A percentile compares a stretch with the other conserved stretches of the same genome.
Conservation (phyloP, 768 basidiomycete genomes). For the Mycena latifolia region DNA sequence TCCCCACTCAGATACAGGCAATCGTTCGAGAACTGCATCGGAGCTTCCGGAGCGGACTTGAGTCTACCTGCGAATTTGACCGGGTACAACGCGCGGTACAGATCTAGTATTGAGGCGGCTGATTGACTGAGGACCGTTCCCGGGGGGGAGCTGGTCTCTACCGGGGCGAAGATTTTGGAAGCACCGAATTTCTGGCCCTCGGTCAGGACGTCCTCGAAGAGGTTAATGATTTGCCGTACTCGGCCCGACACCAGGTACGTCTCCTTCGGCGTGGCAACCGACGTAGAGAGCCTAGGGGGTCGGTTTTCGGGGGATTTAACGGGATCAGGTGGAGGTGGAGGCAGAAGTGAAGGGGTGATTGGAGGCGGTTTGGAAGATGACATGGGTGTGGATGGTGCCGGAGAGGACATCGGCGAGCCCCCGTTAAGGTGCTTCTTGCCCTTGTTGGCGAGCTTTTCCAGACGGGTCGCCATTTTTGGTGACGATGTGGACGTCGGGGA, state of each 20-base stretch:
- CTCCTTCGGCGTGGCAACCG: constrained; percentile 56
- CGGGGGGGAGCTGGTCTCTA: constrained; percentile 49
- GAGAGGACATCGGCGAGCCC: constrained; percentile 40
- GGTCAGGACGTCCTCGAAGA: constrained; percentile 71
- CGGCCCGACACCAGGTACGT: constrained; percentile 70
- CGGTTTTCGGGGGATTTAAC: constrained; percentile 40
- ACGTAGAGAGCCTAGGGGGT: constrained; percentile 40
- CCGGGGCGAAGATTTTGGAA: constrained; percentile 64
- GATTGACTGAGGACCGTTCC: constrained; percentile 72
- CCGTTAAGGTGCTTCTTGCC: constrained; percentile 60
- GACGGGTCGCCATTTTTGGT: constrained; percentile 67
- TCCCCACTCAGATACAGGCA: constrained; percentile 75
- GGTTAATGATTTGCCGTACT: constrained; percentile 63
- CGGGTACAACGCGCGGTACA: constrained; percentile 86
- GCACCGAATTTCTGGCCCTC: constrained; percentile 76
- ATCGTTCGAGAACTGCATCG: constrained; percentile 88
- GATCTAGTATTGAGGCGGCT: constrained; percentile 76
- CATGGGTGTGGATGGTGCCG: constrained; percentile 10
- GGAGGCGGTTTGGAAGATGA: constrained; percentile 39
- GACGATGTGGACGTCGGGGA: constrained; percentile 40
- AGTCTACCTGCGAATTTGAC: constrained; percentile 65
- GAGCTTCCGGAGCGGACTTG: constrained; percentile 59
- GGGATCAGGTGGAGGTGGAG: constrained; percentile 37
- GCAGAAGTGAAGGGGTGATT: constrained; percentile 37
- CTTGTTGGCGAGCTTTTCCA: constrained; percentile 70